These are phyloP conservation scores for Sphagnum magellanicum DNA, from an alignment of 228 moss, liverwort and hornwort genomes.

Conservation along the genomic window DNA sequence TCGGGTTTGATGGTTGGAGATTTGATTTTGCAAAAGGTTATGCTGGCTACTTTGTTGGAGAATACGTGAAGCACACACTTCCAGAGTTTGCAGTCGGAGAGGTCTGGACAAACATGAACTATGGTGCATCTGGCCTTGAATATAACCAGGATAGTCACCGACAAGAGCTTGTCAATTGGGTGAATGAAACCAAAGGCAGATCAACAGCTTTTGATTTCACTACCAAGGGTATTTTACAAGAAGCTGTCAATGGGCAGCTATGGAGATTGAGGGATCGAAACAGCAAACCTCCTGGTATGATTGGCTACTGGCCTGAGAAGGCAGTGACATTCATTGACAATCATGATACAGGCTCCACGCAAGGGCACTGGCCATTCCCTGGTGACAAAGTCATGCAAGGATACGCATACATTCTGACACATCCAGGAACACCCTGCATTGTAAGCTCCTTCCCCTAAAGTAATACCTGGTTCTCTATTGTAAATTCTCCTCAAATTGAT, in stretches of 20 bases:
- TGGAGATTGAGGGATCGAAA: slow-evolving; percentile 55
- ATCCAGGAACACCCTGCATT: slow-evolving; percentile 67
- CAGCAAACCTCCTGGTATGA: slow-evolving; percentile 59
- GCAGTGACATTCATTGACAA: slow-evolving; percentile 77
- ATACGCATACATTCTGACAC: slow-evolving; percentile 73
- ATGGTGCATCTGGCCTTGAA: slow-evolving; percentile 45
- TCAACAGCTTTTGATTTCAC: slow-evolving; percentile 86
- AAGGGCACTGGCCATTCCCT: slow-evolving; percentile 70
- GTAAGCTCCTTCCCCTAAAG: slow-evolving; percentile 21
- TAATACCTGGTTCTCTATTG: not conserved
- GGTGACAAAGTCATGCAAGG: slow-evolving; percentile 65
- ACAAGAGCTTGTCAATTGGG: slow-evolving; percentile 74
- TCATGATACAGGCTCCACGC: slow-evolving; percentile 74
- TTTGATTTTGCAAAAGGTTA: slow-evolving; percentile 97
- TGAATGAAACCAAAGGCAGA: slow-evolving; percentile 40
- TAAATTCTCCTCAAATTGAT: not conserved
- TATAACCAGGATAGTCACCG: slow-evolving; percentile 86
- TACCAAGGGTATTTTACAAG: slow-evolving; percentile 88
- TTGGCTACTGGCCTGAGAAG: slow-evolving; percentile 69
- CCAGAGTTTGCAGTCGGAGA: slow-evolving; percentile 83
- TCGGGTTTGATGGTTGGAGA: slow-evolving; percentile 95
- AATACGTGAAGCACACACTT: slow-evolving; percentile 47
- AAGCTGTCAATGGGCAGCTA: slow-evolving; percentile 63
- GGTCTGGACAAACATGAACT: slow-evolving; percentile 71
- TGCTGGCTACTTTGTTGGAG: slow-evolving; percentile 64